phyloP scores from a whole-genome alignment of 163 green algal species.

The Prototheca cutis region DNA sequence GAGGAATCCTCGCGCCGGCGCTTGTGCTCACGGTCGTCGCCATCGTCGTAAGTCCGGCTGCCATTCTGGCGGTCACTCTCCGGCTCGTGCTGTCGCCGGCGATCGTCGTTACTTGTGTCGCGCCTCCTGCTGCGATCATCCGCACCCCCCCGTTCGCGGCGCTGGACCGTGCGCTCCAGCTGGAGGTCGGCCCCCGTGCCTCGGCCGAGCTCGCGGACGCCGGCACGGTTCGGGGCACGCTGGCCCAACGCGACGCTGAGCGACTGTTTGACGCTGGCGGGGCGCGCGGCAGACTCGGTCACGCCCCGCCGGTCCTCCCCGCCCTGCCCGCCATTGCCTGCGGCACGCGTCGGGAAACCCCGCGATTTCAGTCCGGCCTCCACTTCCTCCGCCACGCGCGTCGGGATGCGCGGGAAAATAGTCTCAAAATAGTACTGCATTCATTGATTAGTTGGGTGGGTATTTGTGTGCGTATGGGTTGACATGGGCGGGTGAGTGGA shows the following conservation, averaged over 20 bases:
- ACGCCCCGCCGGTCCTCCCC: slow-evolving; percentile 62
- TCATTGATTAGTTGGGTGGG: no score
- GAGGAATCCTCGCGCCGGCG: not conserved
- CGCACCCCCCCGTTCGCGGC: no score
- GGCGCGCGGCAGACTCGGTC: slow-evolving; percentile 55
- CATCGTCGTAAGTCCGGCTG: not conserved
- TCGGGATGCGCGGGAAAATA: slow-evolving; percentile 90
- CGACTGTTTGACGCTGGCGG: slow-evolving; percentile 81
- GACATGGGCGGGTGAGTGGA: no score
- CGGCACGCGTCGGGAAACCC: slow-evolving; percentile 53
- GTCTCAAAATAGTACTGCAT: slow-evolving; percentile 98
- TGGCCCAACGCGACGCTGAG: slow-evolving; percentile 87
- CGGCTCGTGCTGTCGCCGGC: not conserved
- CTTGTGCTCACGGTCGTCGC: not conserved
- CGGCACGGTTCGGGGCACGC: slow-evolving; percentile 73
- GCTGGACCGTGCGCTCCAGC: slow-evolving; percentile 1
- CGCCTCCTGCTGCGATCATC: no score
- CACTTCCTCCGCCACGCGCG: slow-evolving; percentile 70
- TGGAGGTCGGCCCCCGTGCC: slow-evolving; percentile 26
- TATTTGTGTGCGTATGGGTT: no score
- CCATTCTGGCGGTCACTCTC: not conserved
- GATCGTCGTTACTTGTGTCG: not conserved
- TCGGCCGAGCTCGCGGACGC: slow-evolving; percentile 42
- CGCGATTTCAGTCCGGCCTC: slow-evolving; percentile 42
- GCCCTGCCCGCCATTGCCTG: slow-evolving; percentile 69